These are phyloP conservation scores for Mycena polygramma DNA, from an alignment of 768 basidiomycete genomes.

Conservation along the genomic window DNA sequence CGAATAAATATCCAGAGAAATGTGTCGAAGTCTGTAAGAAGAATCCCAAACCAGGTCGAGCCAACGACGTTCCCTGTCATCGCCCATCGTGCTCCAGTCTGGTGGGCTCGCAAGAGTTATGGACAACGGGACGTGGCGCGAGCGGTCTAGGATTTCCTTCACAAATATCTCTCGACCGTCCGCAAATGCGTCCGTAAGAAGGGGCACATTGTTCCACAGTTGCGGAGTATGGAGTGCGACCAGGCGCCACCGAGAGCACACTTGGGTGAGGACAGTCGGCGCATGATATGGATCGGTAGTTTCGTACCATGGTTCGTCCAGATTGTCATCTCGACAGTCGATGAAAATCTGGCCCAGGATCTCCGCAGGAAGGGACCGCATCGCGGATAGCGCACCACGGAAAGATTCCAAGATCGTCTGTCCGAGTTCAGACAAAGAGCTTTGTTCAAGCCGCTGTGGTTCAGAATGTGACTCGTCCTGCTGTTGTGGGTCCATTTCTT, in stretches of 20 bases:
- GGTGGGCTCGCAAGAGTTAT: neutral
- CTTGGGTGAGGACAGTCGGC: constrained; percentile 2
- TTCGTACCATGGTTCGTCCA: neutral
- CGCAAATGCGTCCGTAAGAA: neutral
- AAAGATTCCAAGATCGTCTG: neutral
- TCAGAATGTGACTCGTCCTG: too few relatives aligned
- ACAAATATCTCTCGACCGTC: too few relatives aligned
- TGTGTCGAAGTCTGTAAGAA: too few relatives aligned
- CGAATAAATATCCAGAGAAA: too few relatives aligned
- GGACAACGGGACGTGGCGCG: neutral
- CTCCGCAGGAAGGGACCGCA: neutral
- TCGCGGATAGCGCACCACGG: neutral
- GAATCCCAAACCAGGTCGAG: neutral
- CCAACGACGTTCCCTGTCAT: neutral
- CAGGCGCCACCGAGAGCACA: constrained; percentile 2
- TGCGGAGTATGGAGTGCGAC: neutral
- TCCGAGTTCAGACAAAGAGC: too few relatives aligned
- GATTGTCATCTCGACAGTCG: neutral
- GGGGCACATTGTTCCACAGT: neutral
- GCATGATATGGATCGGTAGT: neutral
- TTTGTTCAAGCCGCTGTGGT: too few relatives aligned
- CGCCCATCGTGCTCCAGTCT: neutral
- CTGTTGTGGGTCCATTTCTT: too few relatives aligned
- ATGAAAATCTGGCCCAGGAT: constrained; percentile 6
- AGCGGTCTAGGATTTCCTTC: neutral